Conservation (phyloP, 768 basidiomycete genomes). For the Gymnopilus dilepis region DNA sequence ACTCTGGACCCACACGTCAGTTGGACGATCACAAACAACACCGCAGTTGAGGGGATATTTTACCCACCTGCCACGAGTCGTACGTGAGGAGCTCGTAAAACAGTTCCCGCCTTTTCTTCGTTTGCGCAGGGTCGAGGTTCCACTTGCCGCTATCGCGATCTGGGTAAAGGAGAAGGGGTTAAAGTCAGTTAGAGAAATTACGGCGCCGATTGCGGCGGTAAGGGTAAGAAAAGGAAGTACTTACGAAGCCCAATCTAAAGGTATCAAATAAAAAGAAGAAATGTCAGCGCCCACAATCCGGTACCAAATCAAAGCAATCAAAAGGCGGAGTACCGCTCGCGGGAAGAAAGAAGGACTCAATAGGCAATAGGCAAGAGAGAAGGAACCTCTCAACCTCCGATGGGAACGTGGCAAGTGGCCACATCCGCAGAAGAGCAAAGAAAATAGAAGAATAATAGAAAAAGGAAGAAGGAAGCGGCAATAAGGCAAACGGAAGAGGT, state of each 20-base stretch:
- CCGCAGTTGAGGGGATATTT: background rate
- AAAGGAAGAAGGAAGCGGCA: background rate
- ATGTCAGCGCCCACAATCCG: conserved; percentile 20
- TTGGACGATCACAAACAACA: conserved; percentile 1
- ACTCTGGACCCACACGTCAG: conserved; percentile 46
- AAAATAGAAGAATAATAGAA: background rate
- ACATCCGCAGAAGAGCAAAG: conserved; percentile 18
- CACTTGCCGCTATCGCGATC: conserved; percentile 74
- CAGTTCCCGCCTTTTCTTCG: conserved; percentile 60
- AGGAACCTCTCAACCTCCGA: background rate
- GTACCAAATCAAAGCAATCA: conserved; percentile 2
- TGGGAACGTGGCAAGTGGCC: background rate
- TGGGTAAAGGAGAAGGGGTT: conserved; percentile 27
- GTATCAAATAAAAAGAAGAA: conserved; percentile 22
- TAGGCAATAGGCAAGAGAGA: background rate
- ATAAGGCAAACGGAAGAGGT: background rate
- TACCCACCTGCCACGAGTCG: conserved; percentile 72
- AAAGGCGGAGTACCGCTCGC: background rate
- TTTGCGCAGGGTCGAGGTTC: conserved; percentile 61
- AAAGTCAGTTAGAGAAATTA: conserved; percentile 9
- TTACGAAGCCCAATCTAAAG: conserved; percentile 70
- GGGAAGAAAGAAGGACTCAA: conserved; percentile 6
- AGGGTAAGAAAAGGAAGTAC: conserved; percentile 27
- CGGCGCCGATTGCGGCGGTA: background rate
- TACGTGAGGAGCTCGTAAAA: conserved; percentile 73